Percentiles rank a stretch among this genome's conserved stretches.
These are phyloP conservation scores for Trichosporon coremiiforme DNA, from an alignment of 1,284 basidiomycete species.

Conservation along the genomic window DNA sequence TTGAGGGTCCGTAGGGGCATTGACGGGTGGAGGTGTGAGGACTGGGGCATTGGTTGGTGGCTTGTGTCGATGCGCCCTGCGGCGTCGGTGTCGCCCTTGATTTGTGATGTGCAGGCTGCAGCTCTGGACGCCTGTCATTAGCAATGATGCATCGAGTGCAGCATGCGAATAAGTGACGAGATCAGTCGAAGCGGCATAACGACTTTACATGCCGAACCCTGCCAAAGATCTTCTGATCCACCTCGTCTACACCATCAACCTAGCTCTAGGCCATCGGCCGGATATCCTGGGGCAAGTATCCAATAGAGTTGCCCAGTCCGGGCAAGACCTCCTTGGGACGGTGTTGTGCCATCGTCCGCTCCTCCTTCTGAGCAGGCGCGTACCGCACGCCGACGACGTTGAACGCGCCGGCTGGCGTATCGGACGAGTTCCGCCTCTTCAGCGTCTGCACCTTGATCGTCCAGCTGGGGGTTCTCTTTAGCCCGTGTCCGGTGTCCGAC, in stretches of 20 bases:
- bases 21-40: no score
- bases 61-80: no score
- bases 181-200: neutral
- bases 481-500: neutral
- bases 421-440: neutral
- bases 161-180: no score
- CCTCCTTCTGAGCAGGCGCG: neutral
- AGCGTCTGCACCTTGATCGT: constrained; percentile 4
- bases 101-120: no score
- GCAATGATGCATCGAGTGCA: no score
- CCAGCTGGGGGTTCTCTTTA: neutral
- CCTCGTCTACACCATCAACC: no score
- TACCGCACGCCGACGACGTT: neutral
- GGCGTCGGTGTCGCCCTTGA: no score
- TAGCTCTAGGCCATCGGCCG: neutral
- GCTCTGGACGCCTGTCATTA: no score
- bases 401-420: neutral
- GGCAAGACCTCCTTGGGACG: neutral
- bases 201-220: neutral
- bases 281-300: neutral
- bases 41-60: no score
- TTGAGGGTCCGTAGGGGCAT: no score
- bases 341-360: neutral
- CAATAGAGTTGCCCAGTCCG: neutral
- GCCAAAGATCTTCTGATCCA: neutral